These are phyloP conservation scores for Monosporascus sp. DNA, from an alignment of 2,329 filamentous ascomycete genomes.

Conservation along the genomic window DNA sequence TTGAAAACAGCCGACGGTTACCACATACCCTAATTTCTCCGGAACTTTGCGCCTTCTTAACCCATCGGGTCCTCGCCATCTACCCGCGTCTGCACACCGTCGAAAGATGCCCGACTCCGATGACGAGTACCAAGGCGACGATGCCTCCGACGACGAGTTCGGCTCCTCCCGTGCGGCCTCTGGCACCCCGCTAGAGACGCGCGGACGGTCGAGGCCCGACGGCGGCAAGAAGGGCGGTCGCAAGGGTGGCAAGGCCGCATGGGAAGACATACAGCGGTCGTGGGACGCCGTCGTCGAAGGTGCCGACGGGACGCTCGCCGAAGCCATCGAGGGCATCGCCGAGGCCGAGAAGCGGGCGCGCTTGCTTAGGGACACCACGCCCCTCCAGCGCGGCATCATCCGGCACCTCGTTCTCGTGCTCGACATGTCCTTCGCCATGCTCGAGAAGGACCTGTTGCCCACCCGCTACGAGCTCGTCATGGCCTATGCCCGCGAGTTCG, in stretches of 20 bases:
- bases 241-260: conserved; percentile 45
- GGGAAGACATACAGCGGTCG: conserved; percentile 62
- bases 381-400: conserved; percentile 93
- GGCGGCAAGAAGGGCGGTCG: conserved; percentile 26
- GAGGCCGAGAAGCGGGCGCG: conserved; percentile 79
- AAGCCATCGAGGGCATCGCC: conserved; percentile 64
- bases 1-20: not conserved
- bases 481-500: conserved; percentile 79
- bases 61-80: not conserved
- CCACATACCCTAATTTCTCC: not conserved
- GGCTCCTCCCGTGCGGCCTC: conserved; percentile 42
- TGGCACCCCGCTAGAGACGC: conserved; percentile 20
- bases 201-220: conserved; percentile 18
- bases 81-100: not conserved
- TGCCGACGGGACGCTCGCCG: conserved; percentile 71
- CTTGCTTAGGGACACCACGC: conserved; percentile 87
- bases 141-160: conserved; percentile 61
- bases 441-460: conserved; percentile 88
- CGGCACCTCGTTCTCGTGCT: conserved; percentile 88
- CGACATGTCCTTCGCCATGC: conserved; percentile 90
- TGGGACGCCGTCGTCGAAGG: conserved; percentile 75
- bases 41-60: not conserved
- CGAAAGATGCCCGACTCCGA: conserved; percentile 65
- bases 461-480: conserved; percentile 79
- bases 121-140: conserved; percentile 61